phyloP scores from a whole-genome alignment of 1,139 yeast genomes.

The Pichia sp. region DNA sequence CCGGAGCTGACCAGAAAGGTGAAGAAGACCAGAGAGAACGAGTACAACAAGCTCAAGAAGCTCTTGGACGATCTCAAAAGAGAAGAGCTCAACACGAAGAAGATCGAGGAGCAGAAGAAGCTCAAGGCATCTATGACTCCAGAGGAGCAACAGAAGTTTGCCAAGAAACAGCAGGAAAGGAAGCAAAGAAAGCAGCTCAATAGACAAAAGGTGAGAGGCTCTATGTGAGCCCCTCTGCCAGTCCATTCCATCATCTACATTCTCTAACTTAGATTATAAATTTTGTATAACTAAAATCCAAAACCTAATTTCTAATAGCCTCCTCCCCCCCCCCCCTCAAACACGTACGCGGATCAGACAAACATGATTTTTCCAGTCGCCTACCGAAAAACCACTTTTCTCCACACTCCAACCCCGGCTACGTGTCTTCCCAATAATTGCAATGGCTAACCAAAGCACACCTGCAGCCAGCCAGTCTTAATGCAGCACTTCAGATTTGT shows the following conservation, averaged over 20 bases:
- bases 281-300: conserved; percentile 1
- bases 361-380: neutral
- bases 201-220: conserved; percentile 32
- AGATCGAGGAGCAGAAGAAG: conserved; percentile 65
- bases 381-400: neutral
- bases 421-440: neutral
- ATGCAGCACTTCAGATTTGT: neutral
- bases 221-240: conserved; percentile 6
- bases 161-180: conserved; percentile 59
- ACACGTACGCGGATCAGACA: neutral
- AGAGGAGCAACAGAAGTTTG: conserved; percentile 71
- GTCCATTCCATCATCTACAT: neutral
- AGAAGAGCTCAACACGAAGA: conserved; percentile 65
- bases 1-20: conserved; percentile 75
- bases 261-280: neutral
- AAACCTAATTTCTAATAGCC: neutral
- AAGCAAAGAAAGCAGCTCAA: conserved; percentile 33
- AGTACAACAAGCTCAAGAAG: conserved; percentile 56
- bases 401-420: neutral
- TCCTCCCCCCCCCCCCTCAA: too few species aligned
- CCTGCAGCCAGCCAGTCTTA: neutral
- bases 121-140: conserved; percentile 58
- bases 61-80: conserved; percentile 56
- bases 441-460: neutral
- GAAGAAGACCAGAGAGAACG: conserved; percentile 66